Percentiles rank a stretch among this genome's conserved stretches.
These are phyloP conservation scores for Trifolium dubium DNA, from an alignment of 306 rosid species.

Conservation along the genomic window DNA sequence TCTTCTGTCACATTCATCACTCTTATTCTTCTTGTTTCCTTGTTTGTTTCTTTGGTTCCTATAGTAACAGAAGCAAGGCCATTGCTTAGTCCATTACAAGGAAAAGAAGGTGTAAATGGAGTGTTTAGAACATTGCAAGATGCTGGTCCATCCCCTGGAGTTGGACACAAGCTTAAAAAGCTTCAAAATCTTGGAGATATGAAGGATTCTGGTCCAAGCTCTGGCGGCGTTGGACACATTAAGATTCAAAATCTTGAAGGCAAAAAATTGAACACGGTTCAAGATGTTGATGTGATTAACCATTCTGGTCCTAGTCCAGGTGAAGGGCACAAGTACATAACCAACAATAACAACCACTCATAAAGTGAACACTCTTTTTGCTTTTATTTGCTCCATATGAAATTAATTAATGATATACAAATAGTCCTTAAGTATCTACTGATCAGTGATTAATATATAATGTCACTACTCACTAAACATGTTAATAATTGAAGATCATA, in stretches of 20 bases:
- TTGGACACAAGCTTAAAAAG: slow-evolving; percentile 45
- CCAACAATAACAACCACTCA: background rate
- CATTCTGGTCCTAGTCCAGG: slow-evolving; percentile 63
- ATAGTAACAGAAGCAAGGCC: slow-evolving; percentile 50
- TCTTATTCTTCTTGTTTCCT: slow-evolving; percentile 36
- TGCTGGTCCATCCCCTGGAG: slow-evolving; percentile 53
- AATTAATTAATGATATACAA: background rate
- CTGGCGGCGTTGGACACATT: slow-evolving; percentile 52
- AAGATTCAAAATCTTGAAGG: no score
- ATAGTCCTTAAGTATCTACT: no score
- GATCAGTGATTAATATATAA: background rate
- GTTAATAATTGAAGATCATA: background rate
- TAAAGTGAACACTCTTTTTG: background rate
- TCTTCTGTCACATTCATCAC: slow-evolving; percentile 25
- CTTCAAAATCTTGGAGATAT: slow-evolving; percentile 22
- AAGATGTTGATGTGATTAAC: slow-evolving; percentile 1
- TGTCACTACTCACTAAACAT: background rate
- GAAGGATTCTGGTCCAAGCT: slow-evolving; percentile 54
- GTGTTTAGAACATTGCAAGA: slow-evolving; percentile 33
- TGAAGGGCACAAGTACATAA: slow-evolving; percentile 40
- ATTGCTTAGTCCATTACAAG: slow-evolving; percentile 17
- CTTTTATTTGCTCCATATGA: slow-evolving; percentile 21
- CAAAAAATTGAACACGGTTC: no score
- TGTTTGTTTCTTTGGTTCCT: background rate
- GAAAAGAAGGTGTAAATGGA: slow-evolving; percentile 7